Base-by-base conservation (phyloP, 1,139 yeast species). In the Lodderomyces margitis region DNA sequence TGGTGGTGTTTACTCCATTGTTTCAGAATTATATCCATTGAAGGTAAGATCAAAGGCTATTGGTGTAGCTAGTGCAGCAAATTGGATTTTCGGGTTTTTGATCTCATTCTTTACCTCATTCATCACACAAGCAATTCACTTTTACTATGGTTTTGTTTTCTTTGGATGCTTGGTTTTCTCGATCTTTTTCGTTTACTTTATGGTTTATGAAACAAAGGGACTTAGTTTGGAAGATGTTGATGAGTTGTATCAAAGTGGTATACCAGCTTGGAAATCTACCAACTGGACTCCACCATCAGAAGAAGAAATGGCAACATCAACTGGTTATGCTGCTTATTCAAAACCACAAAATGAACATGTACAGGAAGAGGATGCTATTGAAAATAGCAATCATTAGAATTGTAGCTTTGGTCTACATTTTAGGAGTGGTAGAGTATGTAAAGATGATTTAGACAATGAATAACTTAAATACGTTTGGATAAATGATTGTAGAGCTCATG, bases 1-100 rank as follows among this genome's bases (percentile, higher is more conserved):
- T 48, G 92, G 95, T 55, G 79, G 83, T 57, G 83, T 82, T 35
- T 88, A 81, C 78, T 84, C 84, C 43, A 81, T 85, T 52, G 78
- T 83, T 42, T 83, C 92, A 30, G 96, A 87, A 64, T 71, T 85
- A 34, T 87, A 80, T 64, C 91, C 95, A 40, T 71, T 85, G 50
- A 80, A 91, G 55, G 81, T 86, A 49, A 78, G 92, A 67, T 78
- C 89, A 24, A 83, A 84, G 68, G 87, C 88, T 46, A 84, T 87
- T 72, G 82, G 91, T 36, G 67, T 87, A 41, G 83, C 91, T 40
- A 71, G 79, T 34, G 85, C 87, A 21, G 78, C 85, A 24, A 87
- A 86, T 67, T 87, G 95, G 95, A 49, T 83, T 35, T 80, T 82
- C 68, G 88, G 88, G 56, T 86, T 86, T 71, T 75, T 81, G 46